A percentile compares a stretch with the other conserved stretches of the same genome.
Evolutionary conservation across 495 filamentous ascomycete genomes (phyloP).

Genomic region (Pseudevernia furfuracea): DNA sequence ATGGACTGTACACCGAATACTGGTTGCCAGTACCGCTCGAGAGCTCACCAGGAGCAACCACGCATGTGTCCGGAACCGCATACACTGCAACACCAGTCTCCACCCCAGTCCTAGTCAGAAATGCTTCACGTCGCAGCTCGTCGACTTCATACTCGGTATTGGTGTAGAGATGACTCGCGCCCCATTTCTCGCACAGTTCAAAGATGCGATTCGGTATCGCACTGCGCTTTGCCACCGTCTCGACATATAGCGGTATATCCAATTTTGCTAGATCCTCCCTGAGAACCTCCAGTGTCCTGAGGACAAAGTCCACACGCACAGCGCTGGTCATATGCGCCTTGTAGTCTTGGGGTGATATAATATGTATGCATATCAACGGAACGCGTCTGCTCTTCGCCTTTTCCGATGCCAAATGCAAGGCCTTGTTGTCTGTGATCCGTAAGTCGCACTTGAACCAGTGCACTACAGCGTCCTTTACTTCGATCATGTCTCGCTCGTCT

Average conservation of each 20-base stretch:
- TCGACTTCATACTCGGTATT: slow-evolving; percentile 58
- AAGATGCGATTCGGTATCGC: slow-evolving; percentile 57
- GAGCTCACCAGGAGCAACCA: slow-evolving; percentile 66
- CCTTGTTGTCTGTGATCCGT: slow-evolving; percentile 65
- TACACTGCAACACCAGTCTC: slow-evolving; percentile 56
- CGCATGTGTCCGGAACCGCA: slow-evolving; percentile 69
- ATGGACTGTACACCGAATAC: slow-evolving; percentile 79
- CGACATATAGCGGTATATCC: slow-evolving; percentile 73
- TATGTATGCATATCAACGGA: slow-evolving; percentile 67
- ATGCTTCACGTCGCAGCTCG: slow-evolving; percentile 59
- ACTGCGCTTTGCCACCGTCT: slow-evolving; percentile 59
- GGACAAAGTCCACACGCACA: slow-evolving; percentile 68
- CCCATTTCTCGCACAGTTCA: slow-evolving; percentile 63
- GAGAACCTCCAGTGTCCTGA: slow-evolving; percentile 59
- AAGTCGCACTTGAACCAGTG: slow-evolving; percentile 92
- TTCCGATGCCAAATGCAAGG: slow-evolving; percentile 57
- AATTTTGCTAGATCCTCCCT: slow-evolving; percentile 58
- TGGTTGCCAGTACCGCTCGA: slow-evolving; percentile 59
- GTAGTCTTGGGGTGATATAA: slow-evolving; percentile 79
- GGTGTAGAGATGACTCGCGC: slow-evolving; percentile 52
- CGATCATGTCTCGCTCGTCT: slow-evolving; percentile 29
- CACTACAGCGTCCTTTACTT: slow-evolving; percentile 57
- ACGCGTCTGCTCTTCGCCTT: slow-evolving; percentile 56
- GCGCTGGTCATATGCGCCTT: slow-evolving; percentile 72
- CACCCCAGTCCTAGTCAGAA: slow-evolving; percentile 51